These are phyloP conservation scores for Podochytrium sp. DNA, from an alignment of 192 early-diverging fungal genomes.

Conservation along the genomic window DNA sequence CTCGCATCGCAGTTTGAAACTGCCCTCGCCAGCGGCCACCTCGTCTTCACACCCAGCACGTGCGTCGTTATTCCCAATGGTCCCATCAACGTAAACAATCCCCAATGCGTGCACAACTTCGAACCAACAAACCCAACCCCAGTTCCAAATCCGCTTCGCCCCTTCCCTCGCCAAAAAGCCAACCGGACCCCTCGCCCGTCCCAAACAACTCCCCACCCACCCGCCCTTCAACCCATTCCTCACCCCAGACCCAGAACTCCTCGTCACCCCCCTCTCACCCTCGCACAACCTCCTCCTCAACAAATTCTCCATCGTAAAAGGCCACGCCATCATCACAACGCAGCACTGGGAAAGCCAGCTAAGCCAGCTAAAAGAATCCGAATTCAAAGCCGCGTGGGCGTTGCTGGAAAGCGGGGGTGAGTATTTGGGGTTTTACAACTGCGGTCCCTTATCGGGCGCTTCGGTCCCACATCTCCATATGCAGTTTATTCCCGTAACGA, in stretches of 20 bases:
- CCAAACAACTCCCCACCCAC: neutral
- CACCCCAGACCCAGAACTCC: constrained; percentile 29
- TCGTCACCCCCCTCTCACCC: neutral
- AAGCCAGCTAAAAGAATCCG: constrained; percentile 24
- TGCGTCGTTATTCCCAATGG: neutral
- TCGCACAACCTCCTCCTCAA: constrained; percentile 62
- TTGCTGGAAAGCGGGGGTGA: neutral
- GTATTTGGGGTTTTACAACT: constrained; percentile 49
- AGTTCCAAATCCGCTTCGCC: constrained; percentile 42
- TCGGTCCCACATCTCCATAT: constrained; percentile 67
- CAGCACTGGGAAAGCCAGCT: constrained; percentile 43
- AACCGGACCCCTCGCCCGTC: neutral
- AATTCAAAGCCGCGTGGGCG: constrained; percentile 34
- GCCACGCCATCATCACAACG: constrained; percentile 66
- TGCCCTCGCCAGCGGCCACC: constrained; percentile 8
- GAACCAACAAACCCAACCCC: neutral
- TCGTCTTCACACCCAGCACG: constrained; percentile 23
- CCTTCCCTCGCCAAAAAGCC: constrained; percentile 38
- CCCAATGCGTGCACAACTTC: neutral
- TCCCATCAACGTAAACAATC: neutral
- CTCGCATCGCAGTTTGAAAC: neutral
- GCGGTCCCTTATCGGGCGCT: constrained; percentile 50
- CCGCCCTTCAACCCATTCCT: constrained; percentile 37
- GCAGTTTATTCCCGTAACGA: constrained; percentile 60
- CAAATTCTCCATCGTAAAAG: constrained; percentile 64